These are phyloP conservation scores for Zasmidium angulare DNA, from an alignment of 2,329 filamentous ascomycete species.

Conservation along the genomic window DNA sequence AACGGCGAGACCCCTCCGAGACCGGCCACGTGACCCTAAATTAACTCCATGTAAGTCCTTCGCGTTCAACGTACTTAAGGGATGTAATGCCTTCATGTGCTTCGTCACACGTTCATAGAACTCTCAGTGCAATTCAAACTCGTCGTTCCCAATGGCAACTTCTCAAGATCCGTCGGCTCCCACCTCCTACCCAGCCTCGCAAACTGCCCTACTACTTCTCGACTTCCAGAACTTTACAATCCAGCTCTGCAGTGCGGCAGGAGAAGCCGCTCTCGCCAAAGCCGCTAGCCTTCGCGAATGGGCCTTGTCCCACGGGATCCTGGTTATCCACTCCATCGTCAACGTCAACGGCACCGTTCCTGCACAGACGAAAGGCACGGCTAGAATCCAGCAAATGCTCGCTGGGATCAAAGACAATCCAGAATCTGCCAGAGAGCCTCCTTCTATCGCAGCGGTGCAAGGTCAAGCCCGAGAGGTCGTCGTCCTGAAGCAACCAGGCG, in stretches of 20 bases:
- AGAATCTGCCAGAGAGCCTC: neutral
- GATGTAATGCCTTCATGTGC: too few relatives aligned
- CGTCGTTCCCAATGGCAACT: neutral
- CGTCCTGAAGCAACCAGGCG: slow-evolving; percentile 8
- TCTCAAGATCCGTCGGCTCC: slow-evolving; percentile 11
- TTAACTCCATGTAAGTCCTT: too few relatives aligned
- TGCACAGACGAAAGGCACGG: neutral
- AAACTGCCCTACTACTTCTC: slow-evolving; percentile 17
- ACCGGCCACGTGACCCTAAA: too few relatives aligned
- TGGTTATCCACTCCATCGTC: slow-evolving; percentile 17
- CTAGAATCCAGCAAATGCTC: neutral
- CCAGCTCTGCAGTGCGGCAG: neutral
- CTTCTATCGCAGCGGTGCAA: neutral
- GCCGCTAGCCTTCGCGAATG: slow-evolving; percentile 13
- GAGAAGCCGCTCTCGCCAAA: slow-evolving; percentile 2
- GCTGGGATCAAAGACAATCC: neutral
- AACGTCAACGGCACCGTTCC: slow-evolving; percentile 3
- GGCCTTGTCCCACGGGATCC: slow-evolving; percentile 13
- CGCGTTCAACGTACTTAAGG: too few relatives aligned
- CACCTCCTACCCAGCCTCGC: slow-evolving; percentile 8
- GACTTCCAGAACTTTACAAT: slow-evolving; percentile 18
- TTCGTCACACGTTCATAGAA: neutral
- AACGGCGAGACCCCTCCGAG: too few relatives aligned
- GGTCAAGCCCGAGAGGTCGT: neutral
- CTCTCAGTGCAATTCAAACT: too few relatives aligned